Evolutionary conservation across 768 basidiomycete genomes (phyloP), one percentile per base, ranked within the genome.

Genomic region (Termitomyces bulborhizus): DNA sequence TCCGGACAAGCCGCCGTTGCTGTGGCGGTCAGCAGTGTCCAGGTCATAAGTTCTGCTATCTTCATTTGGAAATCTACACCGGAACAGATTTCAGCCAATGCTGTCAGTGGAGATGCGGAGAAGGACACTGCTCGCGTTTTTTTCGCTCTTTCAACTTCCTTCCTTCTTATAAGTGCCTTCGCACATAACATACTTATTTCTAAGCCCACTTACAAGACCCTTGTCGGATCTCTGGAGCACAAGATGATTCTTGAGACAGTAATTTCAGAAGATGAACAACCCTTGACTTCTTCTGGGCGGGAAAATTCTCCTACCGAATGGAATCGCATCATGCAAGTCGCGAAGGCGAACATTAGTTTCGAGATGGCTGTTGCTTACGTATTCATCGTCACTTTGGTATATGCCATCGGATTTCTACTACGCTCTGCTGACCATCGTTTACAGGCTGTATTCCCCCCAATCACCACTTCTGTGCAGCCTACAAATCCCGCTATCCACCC

Each of bases 1-100:
- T 83, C 91, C 1, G 93, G 93, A 9, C 91, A 94, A 68, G 93
- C 90, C 0, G 90, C 88, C 0, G 82, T 93, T 1, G 93, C 85
- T 0, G 89, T 95, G 12, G 84, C 82, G 1, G 84, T 94, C 58
- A 91, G 90, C 51, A 72, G 76, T 1, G 84, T 92, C 0, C 91
- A 94, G 63, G 78, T 93, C 9, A 59, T 84, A 31, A 84, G 89
- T 54, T 79, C 87, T 9, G 68, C 76, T 0, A 71, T 80, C 2
- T 86, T 86, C 8, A 71, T 88, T 15, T 76, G 73, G 73, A 72
- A 74, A 12, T 69, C 71, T 37, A 63, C 79, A 7, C 64, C 62
- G 29, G 65, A 69, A 32, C 13, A 62, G 4, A 62, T 66, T 15
- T 39, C 62, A n/a, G 58, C 64, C 57, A 60, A 66, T 52, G 60